Percentiles rank a stretch among this genome's conserved stretches.
Conservation (phyloP, 176 grass and related monocot genomes). For the Paspalum notatum region DNA sequence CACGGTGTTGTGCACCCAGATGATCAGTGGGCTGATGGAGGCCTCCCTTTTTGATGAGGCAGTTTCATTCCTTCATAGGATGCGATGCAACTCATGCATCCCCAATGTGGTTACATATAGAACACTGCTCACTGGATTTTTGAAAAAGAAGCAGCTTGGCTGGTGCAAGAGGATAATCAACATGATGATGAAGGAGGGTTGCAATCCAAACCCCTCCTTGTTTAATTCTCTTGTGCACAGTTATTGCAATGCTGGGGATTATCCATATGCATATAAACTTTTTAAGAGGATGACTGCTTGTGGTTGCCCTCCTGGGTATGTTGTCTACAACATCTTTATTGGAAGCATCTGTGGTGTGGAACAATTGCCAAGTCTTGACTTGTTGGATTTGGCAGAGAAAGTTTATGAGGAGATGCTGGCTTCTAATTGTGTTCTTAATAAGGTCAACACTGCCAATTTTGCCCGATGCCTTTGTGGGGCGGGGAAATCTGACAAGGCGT, state of each 20-base stretch:
- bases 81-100: constrained; percentile 82
- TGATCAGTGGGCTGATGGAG: constrained; percentile 95
- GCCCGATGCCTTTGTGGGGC: constrained; percentile 72
- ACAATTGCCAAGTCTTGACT: constrained; percentile 47
- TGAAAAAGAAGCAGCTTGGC: constrained; percentile 89
- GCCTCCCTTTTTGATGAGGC: constrained; percentile 93
- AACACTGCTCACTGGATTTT: constrained; percentile 82
- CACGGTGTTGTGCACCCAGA: constrained; percentile 83
- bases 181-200: constrained; percentile 95
- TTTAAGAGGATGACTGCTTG: constrained; percentile 76
- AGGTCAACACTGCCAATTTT: constrained; percentile 88
- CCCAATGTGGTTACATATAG: constrained; percentile 92
- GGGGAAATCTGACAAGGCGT: constrained; percentile 88
- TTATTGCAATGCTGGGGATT: constrained; percentile 72
- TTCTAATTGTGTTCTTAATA: constrained; percentile 79
- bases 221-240: constrained; percentile 93
- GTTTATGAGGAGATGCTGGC: constrained; percentile 85
- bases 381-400: constrained; percentile 80
- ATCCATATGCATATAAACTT: constrained; percentile 91
- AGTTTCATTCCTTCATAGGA: constrained; percentile 88
- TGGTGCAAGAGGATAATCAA: constrained; percentile 99
- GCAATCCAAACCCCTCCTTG: constrained; percentile 77
- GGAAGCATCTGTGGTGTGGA: constrained; percentile 86
- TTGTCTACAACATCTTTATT: constrained; percentile 91
- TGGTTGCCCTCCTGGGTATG: constrained; percentile 77